These are phyloP conservation scores for Castanea mollissima DNA, from an alignment of 306 rosid genomes.

Conservation along the genomic window DNA sequence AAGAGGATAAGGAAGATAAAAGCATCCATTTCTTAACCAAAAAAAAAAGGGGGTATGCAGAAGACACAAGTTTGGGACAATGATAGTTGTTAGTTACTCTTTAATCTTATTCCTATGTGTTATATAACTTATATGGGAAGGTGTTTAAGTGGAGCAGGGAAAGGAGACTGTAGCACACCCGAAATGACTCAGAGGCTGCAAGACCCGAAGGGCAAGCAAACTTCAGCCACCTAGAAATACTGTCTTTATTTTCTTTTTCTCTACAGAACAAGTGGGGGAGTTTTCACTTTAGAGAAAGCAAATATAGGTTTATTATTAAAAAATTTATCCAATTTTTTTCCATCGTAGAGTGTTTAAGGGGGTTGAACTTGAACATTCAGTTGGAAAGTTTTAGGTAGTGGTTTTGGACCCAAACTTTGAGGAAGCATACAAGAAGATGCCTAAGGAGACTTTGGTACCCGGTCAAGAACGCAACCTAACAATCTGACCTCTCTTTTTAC, in stretches of 20 bases:
- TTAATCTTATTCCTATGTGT: neutral
- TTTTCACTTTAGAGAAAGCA: neutral
- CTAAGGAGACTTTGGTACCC: neutral
- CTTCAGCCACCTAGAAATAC: conserved; percentile 18
- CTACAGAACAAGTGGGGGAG: neutral
- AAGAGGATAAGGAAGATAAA: conserved; percentile 42
- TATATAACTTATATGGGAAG: neutral
- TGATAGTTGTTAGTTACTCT: neutral
- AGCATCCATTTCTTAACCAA: conserved; percentile 33
- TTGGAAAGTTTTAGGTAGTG: neutral
- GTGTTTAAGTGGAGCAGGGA: neutral
- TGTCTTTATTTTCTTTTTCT: neutral
- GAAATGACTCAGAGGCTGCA: conserved; percentile 2
- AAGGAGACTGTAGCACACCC: conserved; percentile 2
- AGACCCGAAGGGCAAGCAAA: conserved; percentile 2
- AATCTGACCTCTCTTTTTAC: too few relatives aligned
- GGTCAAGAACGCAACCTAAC: too few relatives aligned
- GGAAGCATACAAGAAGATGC: neutral
- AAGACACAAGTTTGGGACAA: conserved; percentile 8
- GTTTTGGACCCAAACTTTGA: neutral
- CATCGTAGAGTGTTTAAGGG: conserved; percentile 3
- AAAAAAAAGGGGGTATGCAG: neutral
- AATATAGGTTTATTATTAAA: neutral
- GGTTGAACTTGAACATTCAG: neutral
- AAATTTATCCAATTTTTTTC: neutral